Base-by-base conservation (phyloP, 2,329 filamentous ascomycete species). In the Nothophaeocryptopus gaeumannii region DNA sequence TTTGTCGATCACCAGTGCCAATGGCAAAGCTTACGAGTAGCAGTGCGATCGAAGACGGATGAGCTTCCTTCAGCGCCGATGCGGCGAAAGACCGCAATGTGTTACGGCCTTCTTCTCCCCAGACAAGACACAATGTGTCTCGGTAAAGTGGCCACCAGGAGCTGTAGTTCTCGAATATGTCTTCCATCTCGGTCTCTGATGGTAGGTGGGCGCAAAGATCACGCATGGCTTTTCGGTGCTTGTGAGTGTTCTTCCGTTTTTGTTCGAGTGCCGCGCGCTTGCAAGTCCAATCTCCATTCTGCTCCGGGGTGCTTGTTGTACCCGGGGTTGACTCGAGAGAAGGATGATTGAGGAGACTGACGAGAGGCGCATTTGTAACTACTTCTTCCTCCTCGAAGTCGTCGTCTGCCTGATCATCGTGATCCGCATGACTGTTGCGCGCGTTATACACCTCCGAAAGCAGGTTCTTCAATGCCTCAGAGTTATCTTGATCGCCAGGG, bases 121-220 rank as follows among this genome's bases (percentile, higher is more conserved):
- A 57, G 13, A 47, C 15, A 12, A 57, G 44, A n/a, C 45, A 51
- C 8, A 55, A 34, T 29, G 40, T 39, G 20, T 54, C 48, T 31
- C 52, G 49, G 40, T 48, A 57, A 1, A 52, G 43, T 11, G 48
- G 33, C 52, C 54, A 57, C 54, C 54, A 57, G 3, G 47, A 52
- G 43, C 47, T 45, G 26, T 52, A 20, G 9, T 47, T 41, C 10
- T 47, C 35, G 13, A 57, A 40, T 8, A 55, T 51, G 0, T 47
- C 44, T 8, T 39, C 35, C 30, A 55, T 30, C 33, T 52, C 52
- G 5, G 26, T 37, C 26, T 45, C 20, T 14, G 45, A 10, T 5
- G 54, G 54, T 16, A 55, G 9, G 36, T 11, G 14, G 3, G 36
- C 40, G 9, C 20, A 29, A 3, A 55, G 35, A 2, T 32, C 52